These are phyloP conservation scores for Solidago caesia DNA, from an alignment of 129 eudicot species.

Conservation along the genomic window DNA sequence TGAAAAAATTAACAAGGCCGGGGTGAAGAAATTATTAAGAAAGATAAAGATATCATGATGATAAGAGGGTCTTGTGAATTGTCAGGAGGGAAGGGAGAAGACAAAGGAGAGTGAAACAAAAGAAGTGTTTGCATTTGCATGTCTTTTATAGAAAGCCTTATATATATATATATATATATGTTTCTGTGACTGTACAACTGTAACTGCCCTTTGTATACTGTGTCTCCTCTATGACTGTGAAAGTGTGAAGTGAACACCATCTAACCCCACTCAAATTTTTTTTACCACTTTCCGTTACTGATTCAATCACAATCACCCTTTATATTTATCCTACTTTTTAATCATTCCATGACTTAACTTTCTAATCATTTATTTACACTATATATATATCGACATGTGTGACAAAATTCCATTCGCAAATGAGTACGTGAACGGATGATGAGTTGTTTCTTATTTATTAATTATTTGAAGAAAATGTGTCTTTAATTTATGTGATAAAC, in stretches of 20 bases:
- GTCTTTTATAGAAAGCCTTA: constrained; percentile 38
- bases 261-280: constrained; percentile 30
- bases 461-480: too few relatives aligned
- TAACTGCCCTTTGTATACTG: constrained; percentile 34
- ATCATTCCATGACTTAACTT: background rate
- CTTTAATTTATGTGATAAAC: too few relatives aligned
- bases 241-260: constrained; percentile 9
- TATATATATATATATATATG: background rate
- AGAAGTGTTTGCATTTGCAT: constrained; percentile 46
- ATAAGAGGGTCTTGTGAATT: constrained; percentile 37
- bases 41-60: background rate
- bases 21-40: background rate
- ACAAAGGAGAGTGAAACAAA: constrained; percentile 47
- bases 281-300: constrained; percentile 24
- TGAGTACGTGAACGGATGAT: too few relatives aligned
- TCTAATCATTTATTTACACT: background rate
- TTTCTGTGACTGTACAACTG: constrained; percentile 35
- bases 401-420: too few relatives aligned
- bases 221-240: constrained; percentile 10
- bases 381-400: too few relatives aligned
- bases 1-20: background rate
- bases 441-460: too few relatives aligned
- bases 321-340: background rate
- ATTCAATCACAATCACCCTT: constrained; percentile 13
- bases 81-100: constrained; percentile 40